A percentile compares a stretch with the other conserved stretches of the same genome.
Conservation (phyloP, 176 grass and related monocot species). For the Triticum aestivum region IWGSC_CS_RefSeq_v2.1 NC_057806.1:535237729-535238228, state of each 20-base stretch:
- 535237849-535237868: slow-evolving; percentile 73
- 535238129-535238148: not conserved
- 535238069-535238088: too few species aligned
- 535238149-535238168: not conserved
- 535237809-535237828: slow-evolving; percentile 48
- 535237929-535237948: slow-evolving; percentile 59
- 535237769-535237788: not conserved
- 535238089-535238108: too few species aligned
- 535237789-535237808: slow-evolving; percentile 44
- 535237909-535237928: slow-evolving; percentile 48
- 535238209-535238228: not conserved
- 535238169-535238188: not conserved
- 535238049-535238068: too few species aligned
- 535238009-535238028: not conserved
- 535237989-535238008: not conserved
- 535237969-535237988: not conserved
- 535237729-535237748: not conserved
- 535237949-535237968: not conserved
- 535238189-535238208: not conserved
- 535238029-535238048: too few species aligned
- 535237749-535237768: not conserved
- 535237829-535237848: slow-evolving; percentile 71
- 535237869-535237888: slow-evolving; percentile 65
- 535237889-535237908: slow-evolving; percentile 47
- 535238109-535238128: not conserved